Conservation (phyloP, 2,329 filamentous ascomycete species). For the Monascus ruber region DNA sequence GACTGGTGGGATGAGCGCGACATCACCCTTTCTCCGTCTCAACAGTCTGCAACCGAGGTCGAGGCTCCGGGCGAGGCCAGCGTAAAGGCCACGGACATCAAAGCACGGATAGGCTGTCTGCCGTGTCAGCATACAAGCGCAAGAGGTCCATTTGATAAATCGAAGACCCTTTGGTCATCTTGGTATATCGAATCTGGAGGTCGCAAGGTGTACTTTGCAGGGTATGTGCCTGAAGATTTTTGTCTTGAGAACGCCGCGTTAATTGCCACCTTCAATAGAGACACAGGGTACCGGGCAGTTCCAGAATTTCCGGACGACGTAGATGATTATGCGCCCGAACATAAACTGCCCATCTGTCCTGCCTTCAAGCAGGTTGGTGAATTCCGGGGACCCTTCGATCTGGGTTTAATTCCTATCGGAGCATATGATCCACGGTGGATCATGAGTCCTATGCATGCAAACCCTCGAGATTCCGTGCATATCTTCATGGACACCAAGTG, state of each 20-base stretch:
- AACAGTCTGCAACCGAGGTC: conserved; percentile 15
- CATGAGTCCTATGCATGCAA: conserved; percentile 73
- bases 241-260: too few species aligned
- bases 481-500: conserved; percentile 81
- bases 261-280: conserved; percentile 39
- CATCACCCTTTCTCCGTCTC: conserved; percentile 46
- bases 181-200: conserved; percentile 67
- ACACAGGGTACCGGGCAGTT: conserved; percentile 81
- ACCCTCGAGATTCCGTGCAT: conserved; percentile 77
- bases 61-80: conserved; percentile 13
- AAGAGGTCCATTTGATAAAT: conserved; percentile 56
- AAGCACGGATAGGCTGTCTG: conserved; percentile 62
- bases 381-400: conserved; percentile 72
- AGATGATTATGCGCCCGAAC: conserved; percentile 62
- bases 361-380: conserved; percentile 77
- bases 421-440: conserved; percentile 58
- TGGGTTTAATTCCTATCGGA: conserved; percentile 87
- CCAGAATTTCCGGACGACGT: conserved; percentile 48
- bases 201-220: conserved; percentile 74
- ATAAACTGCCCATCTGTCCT: conserved; percentile 61
- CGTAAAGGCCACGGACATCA: conserved; percentile 40
- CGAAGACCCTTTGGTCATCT: conserved; percentile 73
- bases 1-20: conserved; percentile 91
- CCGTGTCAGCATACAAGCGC: conserved; percentile 76
- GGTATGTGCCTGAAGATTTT: conserved; percentile 37